These are phyloP conservation scores for Lagenidium sp. DNA, from an alignment of 352 stramenopile species.

Conservation along the genomic window DNA sequence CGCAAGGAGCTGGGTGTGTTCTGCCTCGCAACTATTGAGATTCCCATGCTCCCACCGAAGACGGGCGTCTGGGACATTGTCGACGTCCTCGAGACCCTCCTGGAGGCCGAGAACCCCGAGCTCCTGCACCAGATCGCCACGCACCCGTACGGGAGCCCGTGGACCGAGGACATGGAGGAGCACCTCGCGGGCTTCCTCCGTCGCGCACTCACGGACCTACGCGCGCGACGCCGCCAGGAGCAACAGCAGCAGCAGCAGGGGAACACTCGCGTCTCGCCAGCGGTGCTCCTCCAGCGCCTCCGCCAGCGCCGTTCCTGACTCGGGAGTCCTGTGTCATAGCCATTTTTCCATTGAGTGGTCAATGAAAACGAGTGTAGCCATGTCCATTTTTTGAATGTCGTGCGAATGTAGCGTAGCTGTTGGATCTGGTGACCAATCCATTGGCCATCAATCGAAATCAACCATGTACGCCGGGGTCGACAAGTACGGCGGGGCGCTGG, in stretches of 20 bases:
- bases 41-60: conserved; percentile 26
- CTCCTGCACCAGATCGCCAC: conserved; percentile 40
- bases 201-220: conserved; percentile 22
- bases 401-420: too few species aligned
- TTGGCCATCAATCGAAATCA: conserved; percentile 4
- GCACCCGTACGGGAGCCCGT: conserved; percentile 35
- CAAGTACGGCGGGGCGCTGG: conserved; percentile 73
- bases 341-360: too few species aligned
- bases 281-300: conserved; percentile 6
- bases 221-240: conserved; percentile 24
- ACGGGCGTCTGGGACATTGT: conserved; percentile 49
- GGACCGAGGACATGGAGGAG: conserved; percentile 42
- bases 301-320: too few species aligned
- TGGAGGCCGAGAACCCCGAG: conserved; percentile 33
- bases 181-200: conserved; percentile 26
- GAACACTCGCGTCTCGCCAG: conserved; percentile 6
- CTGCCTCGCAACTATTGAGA: conserved; percentile 41
- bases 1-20: conserved; percentile 48
- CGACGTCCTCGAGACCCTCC: conserved; percentile 14
- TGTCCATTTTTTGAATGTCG: too few species aligned
- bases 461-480: conserved; percentile 74
- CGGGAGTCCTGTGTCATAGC: too few species aligned
- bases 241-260: conserved; percentile 17
- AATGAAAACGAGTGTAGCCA: too few species aligned
- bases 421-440: too few species aligned